Evolutionary conservation across 305 asterid genomes (phyloP).

Genomic region (Salvia sclarea): DNA sequence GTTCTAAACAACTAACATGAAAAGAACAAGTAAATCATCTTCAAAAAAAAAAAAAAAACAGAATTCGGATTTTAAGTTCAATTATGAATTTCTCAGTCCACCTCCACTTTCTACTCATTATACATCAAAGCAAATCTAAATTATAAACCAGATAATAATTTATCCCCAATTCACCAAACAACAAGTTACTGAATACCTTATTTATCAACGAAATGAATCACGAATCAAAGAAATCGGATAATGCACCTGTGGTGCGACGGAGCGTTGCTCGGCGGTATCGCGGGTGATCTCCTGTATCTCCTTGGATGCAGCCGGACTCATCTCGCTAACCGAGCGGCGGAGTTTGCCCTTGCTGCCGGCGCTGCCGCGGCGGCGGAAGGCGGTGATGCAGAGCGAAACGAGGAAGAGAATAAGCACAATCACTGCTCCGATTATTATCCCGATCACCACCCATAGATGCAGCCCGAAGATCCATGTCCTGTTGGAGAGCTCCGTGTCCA

Average conservation of each 20-base stretch:
- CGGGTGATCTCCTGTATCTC: slow-evolving; percentile 73
- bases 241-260: slow-evolving; percentile 51
- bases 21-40: background rate
- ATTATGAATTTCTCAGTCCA: slow-evolving; percentile 7
- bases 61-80: background rate
- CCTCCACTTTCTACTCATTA: background rate
- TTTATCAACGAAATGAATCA: background rate
- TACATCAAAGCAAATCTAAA: background rate
- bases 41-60: slow-evolving; percentile 1
- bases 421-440: slow-evolving; percentile 57
- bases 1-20: background rate
- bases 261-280: slow-evolving; percentile 58
- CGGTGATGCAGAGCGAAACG: slow-evolving; percentile 55
- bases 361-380: slow-evolving; percentile 46
- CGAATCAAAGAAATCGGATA: background rate
- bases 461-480: slow-evolving; percentile 65
- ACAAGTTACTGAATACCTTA: background rate
- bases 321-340: slow-evolving; percentile 43
- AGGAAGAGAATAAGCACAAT: slow-evolving; percentile 58
- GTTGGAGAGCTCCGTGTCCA: slow-evolving; percentile 54
- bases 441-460: slow-evolving; percentile 67
- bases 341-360: slow-evolving; percentile 38
- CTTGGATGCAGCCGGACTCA: slow-evolving; percentile 61
- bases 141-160: background rate
- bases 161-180: slow-evolving; percentile 1